Conservation (phyloP, 345 rosid species). For the Lepidium sativum region DNA sequence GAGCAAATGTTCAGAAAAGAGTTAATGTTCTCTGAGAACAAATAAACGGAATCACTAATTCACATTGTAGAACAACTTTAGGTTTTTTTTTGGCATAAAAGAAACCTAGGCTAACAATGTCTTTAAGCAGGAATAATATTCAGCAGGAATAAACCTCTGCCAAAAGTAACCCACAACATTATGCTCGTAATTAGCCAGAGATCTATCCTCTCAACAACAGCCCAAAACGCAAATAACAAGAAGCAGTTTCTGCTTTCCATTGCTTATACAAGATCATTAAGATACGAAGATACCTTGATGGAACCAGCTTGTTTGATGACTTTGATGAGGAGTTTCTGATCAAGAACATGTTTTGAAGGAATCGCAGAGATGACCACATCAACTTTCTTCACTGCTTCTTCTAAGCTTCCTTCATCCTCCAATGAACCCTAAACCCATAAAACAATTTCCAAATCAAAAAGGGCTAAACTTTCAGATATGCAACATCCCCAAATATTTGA, state of each 20-base stretch:
- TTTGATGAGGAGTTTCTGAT: conserved; percentile 54
- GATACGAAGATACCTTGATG: conserved; percentile 36
- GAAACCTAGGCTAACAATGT: too few relatives aligned
- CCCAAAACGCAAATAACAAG: not conserved
- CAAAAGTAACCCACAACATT: not conserved
- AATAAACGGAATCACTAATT: too few relatives aligned
- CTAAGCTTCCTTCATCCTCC: conserved; percentile 53
- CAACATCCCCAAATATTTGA: not conserved
- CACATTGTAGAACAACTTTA: too few relatives aligned
- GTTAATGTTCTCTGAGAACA: too few relatives aligned
- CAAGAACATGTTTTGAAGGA: conserved; percentile 57
- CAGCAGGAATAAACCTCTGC: conserved; percentile 84
- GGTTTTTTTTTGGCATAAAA: too few relatives aligned
- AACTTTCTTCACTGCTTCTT: conserved; percentile 59
- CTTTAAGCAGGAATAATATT: too few relatives aligned
- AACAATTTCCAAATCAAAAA: not conserved
- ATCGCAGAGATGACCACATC: conserved; percentile 73
- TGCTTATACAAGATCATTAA: too few relatives aligned
- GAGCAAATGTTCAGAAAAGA: too few relatives aligned
- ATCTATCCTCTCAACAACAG: not conserved
- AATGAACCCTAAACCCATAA: conserved; percentile 53
- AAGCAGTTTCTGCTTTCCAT: not conserved
- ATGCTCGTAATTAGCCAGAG: not conserved
- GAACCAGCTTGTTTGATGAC: conserved; percentile 49
- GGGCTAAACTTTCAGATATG: not conserved